Conservation (phyloP, 148 eudicot genomes). For the Heliamphora exappendiculata region DNA sequence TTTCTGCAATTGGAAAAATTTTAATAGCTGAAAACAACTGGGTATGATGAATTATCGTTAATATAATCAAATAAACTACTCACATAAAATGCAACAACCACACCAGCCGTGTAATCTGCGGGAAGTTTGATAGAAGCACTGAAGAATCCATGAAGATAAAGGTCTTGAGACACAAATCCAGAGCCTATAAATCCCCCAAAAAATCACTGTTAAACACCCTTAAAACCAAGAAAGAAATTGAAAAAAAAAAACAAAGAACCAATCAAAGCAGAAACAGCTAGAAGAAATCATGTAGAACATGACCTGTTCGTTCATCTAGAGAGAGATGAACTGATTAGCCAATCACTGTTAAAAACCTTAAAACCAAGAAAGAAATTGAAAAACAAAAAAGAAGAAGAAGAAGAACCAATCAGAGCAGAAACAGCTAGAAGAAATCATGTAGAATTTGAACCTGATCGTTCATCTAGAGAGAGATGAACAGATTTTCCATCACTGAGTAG, state of each 20-base stretch:
- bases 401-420: background rate
- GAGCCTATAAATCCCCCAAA: conserved; percentile 38
- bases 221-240: background rate
- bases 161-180: conserved; percentile 81
- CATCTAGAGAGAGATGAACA: no score
- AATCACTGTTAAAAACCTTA: background rate
- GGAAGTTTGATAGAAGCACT: conserved; percentile 91
- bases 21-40: no score
- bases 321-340: conserved; percentile 84
- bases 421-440: background rate
- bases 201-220: background rate
- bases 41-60: background rate
- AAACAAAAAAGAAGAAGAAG: conserved; percentile 4
- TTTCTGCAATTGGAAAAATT: background rate
- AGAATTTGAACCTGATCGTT: no score
- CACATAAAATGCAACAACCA: conserved; percentile 93
- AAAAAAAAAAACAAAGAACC: conserved; percentile 3
- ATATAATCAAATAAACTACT: conserved; percentile 17
- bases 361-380: background rate
- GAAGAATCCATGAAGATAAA: conserved; percentile 79
- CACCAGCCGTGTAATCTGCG: conserved; percentile 91
- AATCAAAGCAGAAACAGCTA: background rate
- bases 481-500: conserved; percentile 76
- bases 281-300: background rate
- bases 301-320: conserved; percentile 88